Evolutionary conservation across 257 asterid species (phyloP).

Genomic region (Forsythia suspensa): DNA sequence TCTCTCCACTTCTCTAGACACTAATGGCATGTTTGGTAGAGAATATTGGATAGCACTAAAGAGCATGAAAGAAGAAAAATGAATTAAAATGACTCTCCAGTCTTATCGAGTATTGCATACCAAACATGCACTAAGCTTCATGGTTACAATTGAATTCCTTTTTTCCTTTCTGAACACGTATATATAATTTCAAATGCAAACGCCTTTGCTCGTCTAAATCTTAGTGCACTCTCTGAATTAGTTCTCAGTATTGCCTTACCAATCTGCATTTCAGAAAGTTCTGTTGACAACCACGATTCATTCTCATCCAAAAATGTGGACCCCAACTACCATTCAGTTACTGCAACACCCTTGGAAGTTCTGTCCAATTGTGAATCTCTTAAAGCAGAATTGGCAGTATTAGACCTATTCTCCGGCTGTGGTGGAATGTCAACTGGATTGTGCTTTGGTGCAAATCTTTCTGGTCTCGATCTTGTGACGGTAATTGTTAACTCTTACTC

Average conservation of each 20-base stretch:
- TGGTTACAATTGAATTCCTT: too few species aligned
- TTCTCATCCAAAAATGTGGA: slow-evolving; percentile 30
- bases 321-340: slow-evolving; percentile 29
- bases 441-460: slow-evolving; percentile 77
- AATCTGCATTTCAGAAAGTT: slow-evolving; percentile 39
- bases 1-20: too few species aligned
- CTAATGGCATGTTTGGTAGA: too few species aligned
- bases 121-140: neutral
- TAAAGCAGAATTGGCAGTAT: slow-evolving; percentile 50
- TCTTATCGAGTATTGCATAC: neutral
- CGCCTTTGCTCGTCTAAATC: neutral
- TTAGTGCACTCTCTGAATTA: neutral
- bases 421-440: slow-evolving; percentile 99
- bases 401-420: slow-evolving; percentile 87
- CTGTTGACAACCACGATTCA: slow-evolving; percentile 27
- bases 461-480: slow-evolving; percentile 63
- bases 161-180: too few species aligned
- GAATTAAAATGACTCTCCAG: neutral
- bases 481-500: slow-evolving; percentile 37
- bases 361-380: slow-evolving; percentile 41
- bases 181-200: too few species aligned
- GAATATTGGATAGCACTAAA: neutral
- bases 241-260: neutral
- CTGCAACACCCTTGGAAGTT: slow-evolving; percentile 40
- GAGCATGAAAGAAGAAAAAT: neutral